Percentiles rank a stretch among this genome's conserved stretches.
These are phyloP conservation scores for Canna indica DNA, from an alignment of 176 grass and related monocot genomes.

Conservation along the genomic window DNA sequence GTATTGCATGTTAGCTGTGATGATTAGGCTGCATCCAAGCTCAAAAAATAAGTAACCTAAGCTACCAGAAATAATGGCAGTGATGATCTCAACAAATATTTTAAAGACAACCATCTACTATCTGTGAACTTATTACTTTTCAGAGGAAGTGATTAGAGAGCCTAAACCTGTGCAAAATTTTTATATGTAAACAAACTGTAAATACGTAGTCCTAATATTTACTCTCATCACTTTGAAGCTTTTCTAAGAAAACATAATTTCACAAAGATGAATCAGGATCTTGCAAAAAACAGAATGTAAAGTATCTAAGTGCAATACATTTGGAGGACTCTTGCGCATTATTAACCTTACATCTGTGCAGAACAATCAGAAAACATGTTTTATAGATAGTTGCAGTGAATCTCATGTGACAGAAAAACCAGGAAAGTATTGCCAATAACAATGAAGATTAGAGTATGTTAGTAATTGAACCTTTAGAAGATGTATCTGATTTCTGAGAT, in stretches of 20 bases:
- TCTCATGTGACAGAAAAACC: not conserved
- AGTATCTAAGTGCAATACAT: not conserved
- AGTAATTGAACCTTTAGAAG: slow-evolving; percentile 61
- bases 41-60: not conserved
- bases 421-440: not conserved
- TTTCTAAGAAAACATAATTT: not conserved
- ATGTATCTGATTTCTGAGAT: slow-evolving; percentile 59
- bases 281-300: not conserved
- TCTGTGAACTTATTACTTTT: too few relatives aligned
- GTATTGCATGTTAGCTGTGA: not conserved
- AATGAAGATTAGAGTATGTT: not conserved
- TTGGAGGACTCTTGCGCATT: too few relatives aligned
- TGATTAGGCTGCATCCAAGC: not conserved
- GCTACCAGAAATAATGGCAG: not conserved
- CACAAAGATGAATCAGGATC: not conserved
- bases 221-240: too few relatives aligned
- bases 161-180: too few relatives aligned
- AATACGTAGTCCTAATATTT: too few relatives aligned
- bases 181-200: too few relatives aligned
- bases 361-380: too few relatives aligned
- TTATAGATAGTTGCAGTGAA: not conserved
- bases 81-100: not conserved
- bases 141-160: too few relatives aligned
- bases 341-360: not conserved
- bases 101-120: too few relatives aligned